Conservation (phyloP, 23 red algal species). For the Agarophyton chilense region DNA sequence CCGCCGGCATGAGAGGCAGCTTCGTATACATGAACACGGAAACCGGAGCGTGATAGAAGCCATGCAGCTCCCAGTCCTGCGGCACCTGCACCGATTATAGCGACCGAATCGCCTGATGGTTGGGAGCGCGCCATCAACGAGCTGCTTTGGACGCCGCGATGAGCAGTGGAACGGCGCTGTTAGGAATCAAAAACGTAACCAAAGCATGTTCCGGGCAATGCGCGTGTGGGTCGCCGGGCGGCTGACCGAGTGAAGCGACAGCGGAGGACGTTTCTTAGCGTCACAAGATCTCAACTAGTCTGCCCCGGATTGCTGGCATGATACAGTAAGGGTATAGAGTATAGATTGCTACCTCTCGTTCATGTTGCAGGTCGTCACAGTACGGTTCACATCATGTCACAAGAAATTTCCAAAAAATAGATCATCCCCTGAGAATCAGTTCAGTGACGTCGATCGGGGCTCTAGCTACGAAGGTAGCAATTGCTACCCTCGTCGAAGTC, state of each 20-base stretch:
- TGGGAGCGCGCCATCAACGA: background rate
- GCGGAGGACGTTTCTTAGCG: background rate
- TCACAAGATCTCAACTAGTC: background rate
- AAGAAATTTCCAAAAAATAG: background rate
- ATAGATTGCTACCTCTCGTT: too few species aligned
- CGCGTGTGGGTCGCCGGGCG: too few species aligned
- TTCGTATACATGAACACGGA: slow-evolving; percentile 88
- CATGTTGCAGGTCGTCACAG: too few species aligned
- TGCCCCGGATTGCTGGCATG: too few species aligned
- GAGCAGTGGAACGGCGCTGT: background rate
- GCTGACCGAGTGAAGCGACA: too few species aligned
- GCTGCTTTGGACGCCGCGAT: background rate
- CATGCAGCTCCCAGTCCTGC: slow-evolving; percentile 93
- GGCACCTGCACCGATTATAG: slow-evolving; percentile 86
- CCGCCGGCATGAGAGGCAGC: slow-evolving; percentile 73
- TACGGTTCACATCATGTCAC: too few species aligned
- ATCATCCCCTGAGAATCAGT: too few species aligned
- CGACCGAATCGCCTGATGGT: slow-evolving; percentile 30
- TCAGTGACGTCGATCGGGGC: too few species aligned
- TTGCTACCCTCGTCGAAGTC: too few species aligned
- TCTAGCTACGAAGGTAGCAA: too few species aligned
- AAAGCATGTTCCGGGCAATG: background rate
- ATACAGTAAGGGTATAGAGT: too few species aligned
- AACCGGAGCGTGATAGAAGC: slow-evolving; percentile 70
- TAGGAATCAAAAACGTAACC: background rate